Evolutionary conservation across 768 basidiomycete genomes (phyloP).

Genomic region (Mycena alexandri): DNA sequence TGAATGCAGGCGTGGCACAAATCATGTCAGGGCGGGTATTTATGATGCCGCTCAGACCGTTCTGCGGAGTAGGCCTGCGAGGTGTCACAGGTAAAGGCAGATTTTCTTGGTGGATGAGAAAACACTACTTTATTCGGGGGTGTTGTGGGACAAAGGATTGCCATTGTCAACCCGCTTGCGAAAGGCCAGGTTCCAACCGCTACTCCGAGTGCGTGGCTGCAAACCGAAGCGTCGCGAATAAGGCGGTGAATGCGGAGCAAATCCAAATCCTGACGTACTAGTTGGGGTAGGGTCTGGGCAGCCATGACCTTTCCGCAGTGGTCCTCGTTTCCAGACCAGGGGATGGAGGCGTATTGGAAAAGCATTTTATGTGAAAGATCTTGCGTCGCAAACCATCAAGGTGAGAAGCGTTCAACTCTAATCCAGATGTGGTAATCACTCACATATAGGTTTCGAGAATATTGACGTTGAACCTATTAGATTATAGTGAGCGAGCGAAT

Average conservation of each 20-base stretch:
- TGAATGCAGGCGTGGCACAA: background rate
- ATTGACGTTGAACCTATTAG: slow-evolving; percentile 25
- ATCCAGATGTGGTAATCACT: background rate
- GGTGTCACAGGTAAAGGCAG: background rate
- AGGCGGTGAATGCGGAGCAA: background rate
- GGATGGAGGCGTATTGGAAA: slow-evolving; percentile 7
- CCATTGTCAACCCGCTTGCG: background rate
- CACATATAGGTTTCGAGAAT: slow-evolving; percentile 28
- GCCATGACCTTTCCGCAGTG: slow-evolving; percentile 14
- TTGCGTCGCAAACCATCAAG: background rate
- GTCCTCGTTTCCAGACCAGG: slow-evolving; percentile 16
- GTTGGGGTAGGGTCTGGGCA: slow-evolving; percentile 8
- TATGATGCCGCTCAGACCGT: background rate
- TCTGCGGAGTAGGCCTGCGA: slow-evolving; percentile 10
- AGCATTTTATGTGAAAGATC: slow-evolving; percentile 24
- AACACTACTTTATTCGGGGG: slow-evolving; percentile 9
- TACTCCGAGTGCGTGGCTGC: slow-evolving; percentile 22
- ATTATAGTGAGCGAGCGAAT: background rate
- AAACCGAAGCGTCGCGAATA: background rate
- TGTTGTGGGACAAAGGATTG: background rate
- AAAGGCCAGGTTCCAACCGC: slow-evolving; percentile 7
- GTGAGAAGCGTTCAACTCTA: no score
- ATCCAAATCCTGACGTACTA: background rate
- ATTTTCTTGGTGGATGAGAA: background rate
- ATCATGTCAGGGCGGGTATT: slow-evolving; percentile 21